phyloP scores from a whole-genome alignment of 1,139 yeast genomes.

The Hanseniaspora gamundiae region DNA sequence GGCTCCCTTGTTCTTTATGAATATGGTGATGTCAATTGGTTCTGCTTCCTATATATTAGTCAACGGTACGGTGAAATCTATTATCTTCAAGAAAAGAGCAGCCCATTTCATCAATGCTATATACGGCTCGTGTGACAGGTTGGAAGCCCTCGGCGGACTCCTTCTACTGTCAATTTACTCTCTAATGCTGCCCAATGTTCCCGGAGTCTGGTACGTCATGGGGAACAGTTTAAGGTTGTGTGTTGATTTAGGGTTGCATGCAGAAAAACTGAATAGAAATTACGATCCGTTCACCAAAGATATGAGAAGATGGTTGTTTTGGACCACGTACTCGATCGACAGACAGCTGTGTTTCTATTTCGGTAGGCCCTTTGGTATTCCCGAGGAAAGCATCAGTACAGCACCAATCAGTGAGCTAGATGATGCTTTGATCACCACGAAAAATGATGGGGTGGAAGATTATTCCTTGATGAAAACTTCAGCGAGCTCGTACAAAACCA shows the following conservation, averaged over 20 bases:
- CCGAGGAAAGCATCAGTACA: conserved; percentile 54
- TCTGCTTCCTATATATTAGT: conserved; percentile 63
- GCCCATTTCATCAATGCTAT: conserved; percentile 47
- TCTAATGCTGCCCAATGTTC: conserved; percentile 62
- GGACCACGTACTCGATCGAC: conserved; percentile 83
- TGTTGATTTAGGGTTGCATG: conserved; percentile 74
- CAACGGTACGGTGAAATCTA: conserved; percentile 56
- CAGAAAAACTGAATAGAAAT: conserved; percentile 36
- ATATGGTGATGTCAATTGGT: conserved; percentile 71
- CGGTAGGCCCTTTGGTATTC: conserved; percentile 65
- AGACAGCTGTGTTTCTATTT: conserved; percentile 64
- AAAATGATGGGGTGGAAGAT: conserved; percentile 21
- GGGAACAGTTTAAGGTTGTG: conserved; percentile 73
- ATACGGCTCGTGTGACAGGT: conserved; percentile 43
- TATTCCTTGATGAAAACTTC: conserved; percentile 25
- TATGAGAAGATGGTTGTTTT: conserved; percentile 64
- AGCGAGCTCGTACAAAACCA: conserved; percentile 50
- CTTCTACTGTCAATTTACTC: conserved; percentile 59
- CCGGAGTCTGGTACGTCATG: conserved; percentile 87
- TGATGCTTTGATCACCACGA: conserved; percentile 45
- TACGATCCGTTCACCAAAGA: conserved; percentile 50
- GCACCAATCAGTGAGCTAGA: conserved; percentile 30
- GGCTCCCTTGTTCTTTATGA: conserved; percentile 47
- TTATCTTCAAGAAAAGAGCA: conserved; percentile 64
- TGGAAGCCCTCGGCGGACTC: conserved; percentile 65